Evolutionary conservation across 768 basidiomycete species (phyloP).

Genomic region (Termitomyces eurrhizus): DNA sequence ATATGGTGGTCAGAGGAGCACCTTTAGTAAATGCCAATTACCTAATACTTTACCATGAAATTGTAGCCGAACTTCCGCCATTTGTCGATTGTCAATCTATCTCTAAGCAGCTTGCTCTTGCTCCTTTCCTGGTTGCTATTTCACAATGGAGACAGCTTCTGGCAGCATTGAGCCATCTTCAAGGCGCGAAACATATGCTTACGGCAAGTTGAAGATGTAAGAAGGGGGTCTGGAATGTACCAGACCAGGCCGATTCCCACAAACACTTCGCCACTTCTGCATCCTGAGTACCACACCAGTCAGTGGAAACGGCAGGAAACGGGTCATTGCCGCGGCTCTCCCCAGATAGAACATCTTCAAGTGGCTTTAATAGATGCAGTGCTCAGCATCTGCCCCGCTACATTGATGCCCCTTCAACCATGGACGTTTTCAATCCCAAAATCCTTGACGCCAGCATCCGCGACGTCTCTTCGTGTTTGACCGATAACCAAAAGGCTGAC

Average conservation of each 20-base stretch:
- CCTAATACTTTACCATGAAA: not conserved
- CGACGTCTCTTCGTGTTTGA: slow-evolving; percentile 54
- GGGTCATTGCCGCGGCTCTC: slow-evolving; percentile 4
- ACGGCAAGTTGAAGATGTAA: not conserved
- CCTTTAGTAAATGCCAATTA: not conserved
- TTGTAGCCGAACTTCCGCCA: not conserved
- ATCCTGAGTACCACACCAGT: slow-evolving; percentile 4
- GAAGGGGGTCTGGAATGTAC: slow-evolving; percentile 9
- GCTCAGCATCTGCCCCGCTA: not conserved
- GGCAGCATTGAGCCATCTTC: not conserved
- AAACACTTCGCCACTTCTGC: not conserved
- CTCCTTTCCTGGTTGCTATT: not conserved
- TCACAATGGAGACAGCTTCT: not conserved
- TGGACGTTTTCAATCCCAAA: slow-evolving; percentile 72
- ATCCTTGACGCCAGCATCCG: slow-evolving; percentile 76
- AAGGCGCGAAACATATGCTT: not conserved
- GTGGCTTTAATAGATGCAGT: not conserved
- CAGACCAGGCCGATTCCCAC: slow-evolving; percentile 8
- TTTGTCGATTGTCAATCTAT: not conserved
- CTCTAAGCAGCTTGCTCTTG: not conserved
- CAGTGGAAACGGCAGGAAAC: not conserved
- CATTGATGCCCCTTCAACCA: slow-evolving; percentile 17
- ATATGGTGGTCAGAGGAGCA: not conserved
- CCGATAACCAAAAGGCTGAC: slow-evolving; percentile 65
- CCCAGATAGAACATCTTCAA: not conserved